Evolutionary conservation across 2,329 filamentous ascomycete genomes (phyloP).

Genomic region (Diplocarpon mali): DNA sequence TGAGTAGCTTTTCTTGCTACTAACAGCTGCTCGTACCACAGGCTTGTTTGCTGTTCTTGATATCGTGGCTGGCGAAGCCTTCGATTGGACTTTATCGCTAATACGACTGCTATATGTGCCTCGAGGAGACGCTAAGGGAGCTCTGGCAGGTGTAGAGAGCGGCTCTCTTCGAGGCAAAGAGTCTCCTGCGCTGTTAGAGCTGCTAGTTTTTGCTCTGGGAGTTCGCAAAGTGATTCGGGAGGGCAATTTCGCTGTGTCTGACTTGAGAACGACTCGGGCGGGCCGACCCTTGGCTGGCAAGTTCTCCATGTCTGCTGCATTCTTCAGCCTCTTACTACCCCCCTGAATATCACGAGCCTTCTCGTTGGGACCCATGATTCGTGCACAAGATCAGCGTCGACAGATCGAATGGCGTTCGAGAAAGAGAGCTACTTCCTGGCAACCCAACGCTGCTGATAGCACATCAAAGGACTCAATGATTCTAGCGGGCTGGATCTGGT

Average conservation of each 20-base stretch:
- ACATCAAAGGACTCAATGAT: too few species aligned
- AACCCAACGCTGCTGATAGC: too few species aligned
- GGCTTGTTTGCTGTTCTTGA: background rate
- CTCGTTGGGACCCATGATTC: background rate
- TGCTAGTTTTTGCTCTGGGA: background rate
- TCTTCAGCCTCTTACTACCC: background rate
- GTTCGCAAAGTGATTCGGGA: background rate
- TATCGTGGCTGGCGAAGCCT: background rate
- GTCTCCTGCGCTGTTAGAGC: background rate
- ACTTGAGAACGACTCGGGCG: slow-evolving; percentile 1
- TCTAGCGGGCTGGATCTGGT: background rate
- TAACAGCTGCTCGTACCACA: background rate
- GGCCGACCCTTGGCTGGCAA: background rate
- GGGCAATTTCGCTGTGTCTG: background rate
- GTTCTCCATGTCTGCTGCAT: slow-evolving; percentile 1
- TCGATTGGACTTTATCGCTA: background rate
- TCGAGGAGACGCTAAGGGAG: background rate
- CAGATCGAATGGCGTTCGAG: background rate
- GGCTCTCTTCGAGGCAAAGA: background rate
- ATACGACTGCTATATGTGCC: background rate
- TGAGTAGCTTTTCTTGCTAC: background rate
- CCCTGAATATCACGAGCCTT: background rate
- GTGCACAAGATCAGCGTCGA: background rate
- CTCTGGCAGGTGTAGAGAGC: background rate
- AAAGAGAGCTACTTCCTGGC: background rate